Percentiles rank a stretch among this genome's conserved stretches.
Evolutionary conservation across 164 flowering plant genomes (phyloP).

Genomic region (Euptelea pleiosperma): DNA sequence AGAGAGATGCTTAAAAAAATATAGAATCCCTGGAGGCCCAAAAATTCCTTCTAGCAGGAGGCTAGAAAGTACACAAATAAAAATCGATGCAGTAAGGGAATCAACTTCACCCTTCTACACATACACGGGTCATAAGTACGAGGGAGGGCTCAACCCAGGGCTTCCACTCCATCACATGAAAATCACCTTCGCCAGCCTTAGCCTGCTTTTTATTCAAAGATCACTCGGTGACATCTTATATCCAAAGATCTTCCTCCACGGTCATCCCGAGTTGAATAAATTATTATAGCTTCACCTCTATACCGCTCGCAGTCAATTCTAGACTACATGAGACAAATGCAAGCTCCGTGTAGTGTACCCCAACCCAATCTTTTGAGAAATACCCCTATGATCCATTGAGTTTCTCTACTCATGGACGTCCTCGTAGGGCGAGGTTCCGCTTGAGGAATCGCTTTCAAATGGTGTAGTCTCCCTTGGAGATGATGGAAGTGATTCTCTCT

Average conservation of each 20-base stretch:
- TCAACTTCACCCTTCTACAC: neutral
- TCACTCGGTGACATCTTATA: slow-evolving; percentile 9
- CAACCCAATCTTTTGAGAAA: neutral
- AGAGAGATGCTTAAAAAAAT: slow-evolving; percentile 11
- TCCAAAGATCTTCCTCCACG: slow-evolving; percentile 5
- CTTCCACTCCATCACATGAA: slow-evolving; percentile 7
- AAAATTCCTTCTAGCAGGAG: slow-evolving; percentile 1
- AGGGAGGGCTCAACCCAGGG: neutral
- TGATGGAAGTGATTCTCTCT: slow-evolving; percentile 53
- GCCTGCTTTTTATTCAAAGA: slow-evolving; percentile 13
- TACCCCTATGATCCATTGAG: too few relatives aligned
- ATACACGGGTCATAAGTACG: neutral
- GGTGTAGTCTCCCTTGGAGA: slow-evolving; percentile 70
- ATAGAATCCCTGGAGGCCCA: slow-evolving; percentile 12
- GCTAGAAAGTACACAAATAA: neutral
- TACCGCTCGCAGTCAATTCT: slow-evolving; percentile 6
- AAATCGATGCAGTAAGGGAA: neutral
- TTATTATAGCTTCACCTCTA: slow-evolving; percentile 10
- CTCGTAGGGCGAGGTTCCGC: slow-evolving; percentile 78
- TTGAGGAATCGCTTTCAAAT: slow-evolving; percentile 71
- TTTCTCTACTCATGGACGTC: slow-evolving; percentile 55
- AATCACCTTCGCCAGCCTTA: neutral
- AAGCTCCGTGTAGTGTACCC: neutral
- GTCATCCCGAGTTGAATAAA: slow-evolving; percentile 17
- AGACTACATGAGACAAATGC: slow-evolving; percentile 1